Base-by-base conservation (phyloP, 2,329 filamentous ascomycete species). In the Venturia effusa region DNA sequence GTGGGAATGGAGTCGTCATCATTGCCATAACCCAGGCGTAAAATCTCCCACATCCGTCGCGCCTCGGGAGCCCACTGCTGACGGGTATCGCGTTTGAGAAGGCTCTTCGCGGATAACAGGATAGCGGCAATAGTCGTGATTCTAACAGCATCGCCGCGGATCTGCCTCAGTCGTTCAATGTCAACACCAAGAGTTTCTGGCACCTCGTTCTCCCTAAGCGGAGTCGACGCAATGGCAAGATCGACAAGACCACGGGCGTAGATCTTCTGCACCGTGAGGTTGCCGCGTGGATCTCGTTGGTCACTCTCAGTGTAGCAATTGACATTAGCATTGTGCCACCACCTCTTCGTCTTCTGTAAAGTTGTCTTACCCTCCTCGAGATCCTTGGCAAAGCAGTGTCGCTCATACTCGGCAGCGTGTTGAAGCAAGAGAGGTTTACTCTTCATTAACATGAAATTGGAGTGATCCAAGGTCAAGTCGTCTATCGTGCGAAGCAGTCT, bases 51-150 rank as follows among this genome's bases (percentile, higher is more conserved):
- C 67, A 92, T 84, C n/a, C 89, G 84, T 2, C 80, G 78, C 0
- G 88, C 88, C 74, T 92, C 88, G 30, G 80, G 83, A 74, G 87
- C 90, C 90, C 90, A 94, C 24, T 88, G 85, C 15, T 83, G 83
- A 55, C 90, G 85, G 3, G 91, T 88, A 70, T 93, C 89, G 19
- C 90, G 85, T 75, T 92, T 92, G 39, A 94, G 81, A 8, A 93
- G 79, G 68, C 92, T 93, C 78, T 94, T 94, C 74, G 87, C 88
- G 61, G 91, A 90, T 17, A 93, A 77, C 34, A 92, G 78, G 59
- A 93, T 87, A 0, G 89, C 87, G 1, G 88, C 88, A 3, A 88
- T 83, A 0, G 88, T 88, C 27, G 89, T 83, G 68, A 93, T 87
- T 55, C 85, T 83, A 57, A 87, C 75, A 0, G 85, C 80, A 65